Conservation (phyloP, 805 yeast genomes). For the Scheffersomyces stipitis region DNA sequence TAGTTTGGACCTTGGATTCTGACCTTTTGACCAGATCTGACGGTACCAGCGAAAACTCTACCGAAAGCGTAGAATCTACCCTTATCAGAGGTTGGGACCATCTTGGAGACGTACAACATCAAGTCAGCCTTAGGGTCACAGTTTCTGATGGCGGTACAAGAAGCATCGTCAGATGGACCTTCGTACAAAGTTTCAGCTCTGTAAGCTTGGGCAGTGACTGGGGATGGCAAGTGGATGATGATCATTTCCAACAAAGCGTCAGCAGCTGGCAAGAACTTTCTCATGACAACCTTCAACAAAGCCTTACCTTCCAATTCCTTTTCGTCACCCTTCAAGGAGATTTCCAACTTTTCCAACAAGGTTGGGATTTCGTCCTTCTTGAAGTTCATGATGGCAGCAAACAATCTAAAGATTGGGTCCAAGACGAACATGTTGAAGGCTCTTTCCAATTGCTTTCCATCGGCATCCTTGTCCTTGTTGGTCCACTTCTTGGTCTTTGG, state of each 20-base stretch:
- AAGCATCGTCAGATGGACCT: conserved; percentile 95
- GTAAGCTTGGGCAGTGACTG: conserved; percentile 98
- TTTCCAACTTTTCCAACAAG: conserved; percentile 91
- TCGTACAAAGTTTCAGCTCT: conserved; percentile 99
- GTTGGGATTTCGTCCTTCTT: conserved; percentile 95
- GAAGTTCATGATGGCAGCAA: conserved; percentile 97
- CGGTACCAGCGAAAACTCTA: conserved; percentile 99
- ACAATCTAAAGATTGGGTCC: conserved; percentile 98
- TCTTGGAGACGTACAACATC: conserved; percentile 99
- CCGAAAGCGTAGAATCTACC: conserved; percentile 99
- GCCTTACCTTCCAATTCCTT: conserved; percentile 99
- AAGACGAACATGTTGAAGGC: conserved; percentile 99
- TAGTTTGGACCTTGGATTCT: conserved; percentile 99
- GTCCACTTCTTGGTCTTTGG: conserved; percentile 99
- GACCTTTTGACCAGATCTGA: conserved; percentile 97
- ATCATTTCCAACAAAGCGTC: conserved; percentile 99
- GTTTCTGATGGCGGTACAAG: conserved; percentile 90
- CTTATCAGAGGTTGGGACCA: conserved; percentile 99
- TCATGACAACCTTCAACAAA: conserved; percentile 96
- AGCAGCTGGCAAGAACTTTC: conserved; percentile 99
- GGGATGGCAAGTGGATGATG: conserved; percentile 97
- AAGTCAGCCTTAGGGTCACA: conserved; percentile 98
- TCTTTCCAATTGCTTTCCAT: conserved; percentile 94
- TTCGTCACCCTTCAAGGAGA: conserved; percentile 91
- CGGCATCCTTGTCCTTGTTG: conserved; percentile 92